Percentiles rank a stretch among this genome's conserved stretches.
phyloP scores from a whole-genome alignment of 306 rosid genomes.

The Mimosa pudica region DNA sequence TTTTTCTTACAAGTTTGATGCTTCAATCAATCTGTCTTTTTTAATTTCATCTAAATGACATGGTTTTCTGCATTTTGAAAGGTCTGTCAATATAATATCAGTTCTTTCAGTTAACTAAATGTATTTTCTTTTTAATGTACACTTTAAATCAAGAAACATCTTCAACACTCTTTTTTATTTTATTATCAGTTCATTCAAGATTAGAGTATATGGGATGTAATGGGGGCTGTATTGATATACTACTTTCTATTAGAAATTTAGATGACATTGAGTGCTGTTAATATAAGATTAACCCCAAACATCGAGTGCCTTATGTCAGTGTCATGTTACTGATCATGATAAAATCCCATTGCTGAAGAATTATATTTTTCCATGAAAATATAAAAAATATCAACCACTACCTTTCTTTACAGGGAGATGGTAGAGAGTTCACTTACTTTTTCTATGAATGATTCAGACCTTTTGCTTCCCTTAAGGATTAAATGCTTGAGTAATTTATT shows the following conservation, averaged over 20 bases:
- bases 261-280: too few relatives aligned
- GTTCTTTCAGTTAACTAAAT: neutral
- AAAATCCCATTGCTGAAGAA: neutral
- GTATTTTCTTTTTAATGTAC: slow-evolving; percentile 1
- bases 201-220: neutral
- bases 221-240: slow-evolving; percentile 3
- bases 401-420: neutral
- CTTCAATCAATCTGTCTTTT: too few relatives aligned
- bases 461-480: neutral
- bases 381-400: neutral
- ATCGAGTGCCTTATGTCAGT: neutral
- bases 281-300: too few relatives aligned
- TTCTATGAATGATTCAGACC: neutral
- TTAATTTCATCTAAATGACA: slow-evolving; percentile 63
- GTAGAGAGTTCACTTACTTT: neutral
- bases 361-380: slow-evolving; percentile 9
- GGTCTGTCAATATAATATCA: slow-evolving; percentile 52
- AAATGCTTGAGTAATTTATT: neutral
- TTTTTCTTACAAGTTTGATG: too few relatives aligned
- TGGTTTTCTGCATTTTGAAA: slow-evolving; percentile 62
- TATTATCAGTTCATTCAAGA: neutral
- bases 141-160: neutral
- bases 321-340: neutral
- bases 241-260: too few relatives aligned
- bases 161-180: neutral